Evolutionary conservation across 495 filamentous ascomycete genomes (phyloP), one percentile per base, ranked within the genome.

Genomic region (Neurospora sp.): DNA sequence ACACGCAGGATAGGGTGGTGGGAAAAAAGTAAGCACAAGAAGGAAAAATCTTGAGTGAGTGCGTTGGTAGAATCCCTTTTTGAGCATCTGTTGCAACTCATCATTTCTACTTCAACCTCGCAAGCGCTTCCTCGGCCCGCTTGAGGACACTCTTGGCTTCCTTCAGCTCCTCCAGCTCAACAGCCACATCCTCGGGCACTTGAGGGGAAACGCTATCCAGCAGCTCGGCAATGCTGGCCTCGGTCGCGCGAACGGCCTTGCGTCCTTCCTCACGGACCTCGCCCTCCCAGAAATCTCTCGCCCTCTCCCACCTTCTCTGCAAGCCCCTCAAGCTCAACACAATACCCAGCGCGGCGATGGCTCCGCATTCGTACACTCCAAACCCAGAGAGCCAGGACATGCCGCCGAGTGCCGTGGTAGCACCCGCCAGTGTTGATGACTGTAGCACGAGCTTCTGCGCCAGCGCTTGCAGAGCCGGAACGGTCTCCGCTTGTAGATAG

Each of bases 211-310:
- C 39, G 7, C 83, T 54, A 14, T 82, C 84, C 27, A 97, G 82
- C 48, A 89, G 83, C 69, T 84, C 79, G 46, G 85, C 86, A 59
- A 94, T 83, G 23, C 85, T 86, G 37, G 85, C 82, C 81, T 99
- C 96, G 1, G 89, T 89, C 38, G 88, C 86, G 72, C 87, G 86
- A 69, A 98, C 82, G 5, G 91, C 90, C 70, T 87, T 88, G 72
- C 94, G 86, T 9, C 94, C 96, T 74, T 92, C 90, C 78, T 97
- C 94, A 74, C 90, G 87, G 11, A 97, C 88, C 77, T 92, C 89
- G 5, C 84, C 89, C 78, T 94, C 89, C 91, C 93, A 98, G 75
- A 85, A 88, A 8, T 76, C 81, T 44, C 91, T 87, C 12, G 90
- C 92, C 9, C 77, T 80, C 74, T 94, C 92, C 95, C 95, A 98